Base-by-base conservation (phyloP, 805 yeast species). In the Myxozyma vanderwaltii region DNA sequence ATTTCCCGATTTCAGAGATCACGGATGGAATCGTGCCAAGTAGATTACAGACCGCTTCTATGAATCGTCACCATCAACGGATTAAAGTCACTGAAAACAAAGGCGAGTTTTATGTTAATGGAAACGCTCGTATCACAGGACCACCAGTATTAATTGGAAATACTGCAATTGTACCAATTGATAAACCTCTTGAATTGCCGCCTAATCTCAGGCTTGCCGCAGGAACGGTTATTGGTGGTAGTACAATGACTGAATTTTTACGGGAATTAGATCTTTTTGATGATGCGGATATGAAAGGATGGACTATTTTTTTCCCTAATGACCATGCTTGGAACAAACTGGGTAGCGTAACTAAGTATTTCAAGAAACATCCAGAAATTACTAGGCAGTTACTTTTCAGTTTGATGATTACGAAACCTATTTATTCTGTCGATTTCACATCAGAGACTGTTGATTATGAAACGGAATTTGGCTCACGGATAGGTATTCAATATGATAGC, bases 271-370 rank as follows among this genome's bases (percentile, higher is more conserved):
- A 51, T 15, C 2, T 62, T 17, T 39, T 58, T 19, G 43, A 58
- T 36, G 56, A 54, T 35, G 36, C 35, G 1, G 19, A 36, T 8
- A 54, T 65, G 13, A 26, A 24, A 15, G 59, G 59, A 17, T 40
- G 59, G 54, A 62, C 65, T 4, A 6, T 62, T 10, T 62, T 62
- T 39, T 21, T 51, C 12, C 65, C 65, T 5, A 46, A 35, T 4
- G 63, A 62, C 21, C 24, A 26, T 2, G 65, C 65, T 4, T 62
- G 65, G 65, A 49, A 33, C 5, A 41, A 23, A 12, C 39, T 59
- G 24, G 65, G 65, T n/a, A 43, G 54, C 13, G 54, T 54, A 4
- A n/a, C 50, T 31, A 40, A 58, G 17, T 55, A 55, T 23, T 55
- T 55, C 51, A 43, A 27, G 36, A 33, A 50, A 12, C 29, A 23